phyloP scores from a whole-genome alignment of 345 rosid genomes.

The Brassica rapa region DNA sequence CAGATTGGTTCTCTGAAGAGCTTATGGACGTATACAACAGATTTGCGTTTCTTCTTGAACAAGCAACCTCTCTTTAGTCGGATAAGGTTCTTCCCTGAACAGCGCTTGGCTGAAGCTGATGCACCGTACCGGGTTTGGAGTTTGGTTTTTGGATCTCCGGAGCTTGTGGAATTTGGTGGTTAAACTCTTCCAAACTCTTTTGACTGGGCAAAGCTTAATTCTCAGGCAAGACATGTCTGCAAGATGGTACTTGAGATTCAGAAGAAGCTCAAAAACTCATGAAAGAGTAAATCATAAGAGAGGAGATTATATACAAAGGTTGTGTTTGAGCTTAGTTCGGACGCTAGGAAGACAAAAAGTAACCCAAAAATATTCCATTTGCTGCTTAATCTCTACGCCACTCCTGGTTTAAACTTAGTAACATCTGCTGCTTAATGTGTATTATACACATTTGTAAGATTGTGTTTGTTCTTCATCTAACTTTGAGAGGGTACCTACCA shows the following conservation, averaged over 20 bases:
- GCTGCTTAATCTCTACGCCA: constrained; percentile 24
- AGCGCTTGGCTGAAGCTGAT: background rate
- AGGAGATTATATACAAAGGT: constrained; percentile 1
- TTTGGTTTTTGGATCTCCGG: constrained; percentile 43
- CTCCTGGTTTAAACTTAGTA: background rate
- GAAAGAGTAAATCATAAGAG: background rate
- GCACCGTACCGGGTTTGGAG: background rate
- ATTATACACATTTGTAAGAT: background rate
- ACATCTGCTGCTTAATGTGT: background rate
- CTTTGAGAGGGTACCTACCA: background rate
- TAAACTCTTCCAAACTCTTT: constrained; percentile 73
- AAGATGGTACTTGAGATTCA: background rate
- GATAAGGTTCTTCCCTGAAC: constrained; percentile 28
- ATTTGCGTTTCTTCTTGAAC: constrained; percentile 44
- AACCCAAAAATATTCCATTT: constrained; percentile 10
- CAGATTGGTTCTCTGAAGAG: constrained; percentile 43
- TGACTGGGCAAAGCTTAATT: constrained; percentile 55
- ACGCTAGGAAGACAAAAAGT: constrained; percentile 12
- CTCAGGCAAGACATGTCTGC: constrained; percentile 58
- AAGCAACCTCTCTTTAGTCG: constrained; percentile 19
- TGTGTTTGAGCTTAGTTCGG: constrained; percentile 11
- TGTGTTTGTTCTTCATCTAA: background rate
- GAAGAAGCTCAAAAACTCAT: background rate
- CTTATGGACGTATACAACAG: constrained; percentile 57
- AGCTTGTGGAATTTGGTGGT: constrained; percentile 58